phyloP scores from a whole-genome alignment of 208 protist genomes.

The Phytomonas sp. region DNA sequence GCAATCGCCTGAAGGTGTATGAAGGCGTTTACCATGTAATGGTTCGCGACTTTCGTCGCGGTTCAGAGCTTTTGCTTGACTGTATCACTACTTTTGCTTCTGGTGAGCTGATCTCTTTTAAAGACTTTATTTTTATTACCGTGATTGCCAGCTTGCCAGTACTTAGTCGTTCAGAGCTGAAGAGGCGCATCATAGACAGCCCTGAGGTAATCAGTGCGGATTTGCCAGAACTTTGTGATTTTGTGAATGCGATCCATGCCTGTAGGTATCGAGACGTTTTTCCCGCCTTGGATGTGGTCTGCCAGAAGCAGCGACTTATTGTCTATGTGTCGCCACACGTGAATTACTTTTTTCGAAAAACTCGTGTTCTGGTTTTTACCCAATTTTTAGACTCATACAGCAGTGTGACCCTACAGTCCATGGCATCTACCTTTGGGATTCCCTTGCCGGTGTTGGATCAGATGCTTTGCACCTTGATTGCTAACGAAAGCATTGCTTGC shows the following conservation, averaged over 20 bases:
- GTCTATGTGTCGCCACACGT: slow-evolving; percentile 92
- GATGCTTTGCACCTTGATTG: slow-evolving; percentile 97
- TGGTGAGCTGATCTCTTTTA: slow-evolving; percentile 92
- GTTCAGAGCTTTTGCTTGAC: slow-evolving; percentile 92
- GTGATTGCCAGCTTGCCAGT: slow-evolving; percentile 86
- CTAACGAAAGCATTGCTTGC: slow-evolving; percentile 93
- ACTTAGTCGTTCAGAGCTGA: slow-evolving; percentile 83
- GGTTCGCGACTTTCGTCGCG: slow-evolving; percentile 92
- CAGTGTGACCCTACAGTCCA: slow-evolving; percentile 93
- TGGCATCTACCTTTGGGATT: slow-evolving; percentile 95
- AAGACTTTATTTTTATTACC: slow-evolving; percentile 94
- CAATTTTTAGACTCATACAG: slow-evolving; percentile 99
- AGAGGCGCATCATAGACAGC: slow-evolving; percentile 85
- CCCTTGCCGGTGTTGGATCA: slow-evolving; percentile 72
- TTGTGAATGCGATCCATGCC: slow-evolving; percentile 92
- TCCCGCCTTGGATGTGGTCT: slow-evolving; percentile 82
- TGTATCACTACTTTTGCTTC: slow-evolving; percentile 96
- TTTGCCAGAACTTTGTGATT: slow-evolving; percentile 78
- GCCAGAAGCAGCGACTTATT: slow-evolving; percentile 84
- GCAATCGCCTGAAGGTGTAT: slow-evolving; percentile 98
- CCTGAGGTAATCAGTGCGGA: slow-evolving; percentile 90
- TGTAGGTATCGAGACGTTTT: slow-evolving; percentile 95
- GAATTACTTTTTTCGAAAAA: slow-evolving; percentile 95
- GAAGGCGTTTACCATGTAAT: slow-evolving; percentile 94
- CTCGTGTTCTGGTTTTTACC: slow-evolving; percentile 94